Conservation (phyloP, 2,329 filamentous ascomycete species). For the Apiospora rasikravindrae region DNA sequence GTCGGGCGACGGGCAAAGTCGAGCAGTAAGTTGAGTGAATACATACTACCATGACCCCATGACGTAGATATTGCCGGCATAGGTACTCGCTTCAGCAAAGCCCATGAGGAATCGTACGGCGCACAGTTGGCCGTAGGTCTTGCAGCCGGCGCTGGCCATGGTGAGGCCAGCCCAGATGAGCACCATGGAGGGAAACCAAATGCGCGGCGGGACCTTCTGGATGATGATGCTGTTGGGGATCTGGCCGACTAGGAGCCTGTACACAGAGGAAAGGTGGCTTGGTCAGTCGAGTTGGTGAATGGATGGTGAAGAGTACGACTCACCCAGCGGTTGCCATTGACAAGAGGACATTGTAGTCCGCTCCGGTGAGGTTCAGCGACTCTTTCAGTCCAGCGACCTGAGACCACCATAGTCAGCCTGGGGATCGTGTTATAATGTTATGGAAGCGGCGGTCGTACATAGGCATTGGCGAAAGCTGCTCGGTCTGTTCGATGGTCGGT, state of each 20-base stretch:
- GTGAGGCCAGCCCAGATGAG: constrained; percentile 55
- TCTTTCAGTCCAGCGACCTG: constrained; percentile 44
- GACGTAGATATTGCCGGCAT: constrained; percentile 29
- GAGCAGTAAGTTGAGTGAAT: too few species aligned
- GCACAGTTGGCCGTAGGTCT: constrained; percentile 34
- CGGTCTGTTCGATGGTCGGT: constrained; percentile 34
- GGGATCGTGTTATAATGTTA: too few species aligned
- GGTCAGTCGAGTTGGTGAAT: neutral
- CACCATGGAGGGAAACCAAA: constrained; percentile 53
- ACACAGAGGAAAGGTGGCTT: neutral
- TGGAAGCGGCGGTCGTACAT: constrained; percentile 31
- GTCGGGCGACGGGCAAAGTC: too few species aligned
- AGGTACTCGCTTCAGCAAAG: constrained; percentile 53
- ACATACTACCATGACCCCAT: constrained; percentile 18
- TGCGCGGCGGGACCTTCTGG: constrained; percentile 52
- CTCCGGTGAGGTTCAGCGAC: constrained; percentile 44
- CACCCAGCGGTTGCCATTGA: constrained; percentile 41
- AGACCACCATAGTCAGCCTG: neutral
- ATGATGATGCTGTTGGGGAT: constrained; percentile 50
- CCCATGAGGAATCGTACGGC: constrained; percentile 52
- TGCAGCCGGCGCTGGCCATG: constrained; percentile 34
- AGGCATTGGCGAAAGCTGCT: constrained; percentile 50
- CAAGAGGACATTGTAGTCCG: constrained; percentile 44
- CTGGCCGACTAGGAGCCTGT: constrained; percentile 42
- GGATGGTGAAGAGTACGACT: constrained; percentile 1